Base-by-base conservation (phyloP, 2,329 filamentous ascomycete genomes). In the Polytolypa hystricis region DNA sequence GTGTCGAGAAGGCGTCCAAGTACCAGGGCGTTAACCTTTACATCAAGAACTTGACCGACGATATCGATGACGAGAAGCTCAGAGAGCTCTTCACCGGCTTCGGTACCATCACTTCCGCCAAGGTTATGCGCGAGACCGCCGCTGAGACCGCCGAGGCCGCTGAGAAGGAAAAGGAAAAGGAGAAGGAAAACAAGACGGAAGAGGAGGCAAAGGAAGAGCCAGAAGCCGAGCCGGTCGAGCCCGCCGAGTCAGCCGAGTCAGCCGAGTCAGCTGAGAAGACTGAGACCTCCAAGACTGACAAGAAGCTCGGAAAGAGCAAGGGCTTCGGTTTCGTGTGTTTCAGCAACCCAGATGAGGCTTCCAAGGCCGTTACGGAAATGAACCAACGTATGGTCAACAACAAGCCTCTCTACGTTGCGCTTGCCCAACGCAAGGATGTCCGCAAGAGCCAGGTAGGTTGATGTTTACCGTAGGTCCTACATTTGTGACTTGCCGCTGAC, bases 301-400 rank as follows among this genome's bases (percentile, higher is more conserved):
- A 77, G 67, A 76, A 73, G 62, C 60, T 69, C 42, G 91, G 91
- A 62, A 96, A 96, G 83, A 94, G 86, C 81, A 98, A 96, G 75
- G 91, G 91, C 62, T 98, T 98, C 62, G 91, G 91, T 54, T 98
- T 98, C 64, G 91, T 98, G 58, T 98, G 91, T 82, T 98, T 98
- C 73, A 91, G 84, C 76, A 96, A 93, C 74, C 87, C 91, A 42
- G 91, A 98, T 55, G 91, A 98, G 64, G 91, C 91, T 48, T 95
- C 89, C 69, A 96, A 96, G 78, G 91, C 91, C 47, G 89, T 98
- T 47, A 86, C 87, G 43, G 91, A 98, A 67, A 95, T 96, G 85
- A 98, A 98, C 74, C 89, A 96, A 74, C 86, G 91, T 65, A 98
- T 98, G 91, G 74, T 96, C 51, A 82, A 87, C 63, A 77, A 76